phyloP scores from a whole-genome alignment of 371 early-diverging fungal genomes.

The Actinomortierella wolfii region DNA sequence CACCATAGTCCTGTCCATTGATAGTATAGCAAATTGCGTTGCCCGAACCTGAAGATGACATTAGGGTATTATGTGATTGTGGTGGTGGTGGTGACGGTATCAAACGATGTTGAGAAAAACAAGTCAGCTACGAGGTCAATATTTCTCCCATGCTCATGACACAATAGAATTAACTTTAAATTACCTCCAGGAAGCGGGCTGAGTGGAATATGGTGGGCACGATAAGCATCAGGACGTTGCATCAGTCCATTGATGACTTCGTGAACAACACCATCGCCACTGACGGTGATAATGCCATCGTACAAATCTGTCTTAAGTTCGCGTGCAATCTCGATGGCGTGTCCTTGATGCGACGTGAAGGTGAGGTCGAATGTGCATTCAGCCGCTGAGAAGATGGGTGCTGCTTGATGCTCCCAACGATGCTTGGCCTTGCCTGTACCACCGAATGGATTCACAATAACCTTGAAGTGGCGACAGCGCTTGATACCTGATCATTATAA shows the following conservation, averaged over 20 bases:
- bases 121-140: neutral
- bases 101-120: neutral
- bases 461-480: conserved; percentile 51
- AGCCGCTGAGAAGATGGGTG: conserved; percentile 71
- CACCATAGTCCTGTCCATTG: conserved; percentile 58
- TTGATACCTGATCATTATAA: conserved; percentile 27
- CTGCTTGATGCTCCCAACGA: conserved; percentile 61
- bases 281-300: conserved; percentile 67
- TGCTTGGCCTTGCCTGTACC: conserved; percentile 70
- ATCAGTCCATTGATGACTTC: conserved; percentile 80
- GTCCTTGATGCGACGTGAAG: conserved; percentile 64
- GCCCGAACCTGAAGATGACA: conserved; percentile 58
- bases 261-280: conserved; percentile 85
- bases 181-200: conserved; percentile 69
- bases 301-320: conserved; percentile 58
- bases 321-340: conserved; percentile 70
- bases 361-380: conserved; percentile 60
- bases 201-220: conserved; percentile 61
- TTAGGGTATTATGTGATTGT: no score
- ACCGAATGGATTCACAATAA: conserved; percentile 78
- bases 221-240: conserved; percentile 64
- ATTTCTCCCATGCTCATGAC: neutral
- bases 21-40: conserved; percentile 61
- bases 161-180: no score
- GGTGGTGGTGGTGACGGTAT: no score